Base-by-base conservation (phyloP, 192 early-diverging fungal species). In the Globomyces pollinis-pini region DNA sequence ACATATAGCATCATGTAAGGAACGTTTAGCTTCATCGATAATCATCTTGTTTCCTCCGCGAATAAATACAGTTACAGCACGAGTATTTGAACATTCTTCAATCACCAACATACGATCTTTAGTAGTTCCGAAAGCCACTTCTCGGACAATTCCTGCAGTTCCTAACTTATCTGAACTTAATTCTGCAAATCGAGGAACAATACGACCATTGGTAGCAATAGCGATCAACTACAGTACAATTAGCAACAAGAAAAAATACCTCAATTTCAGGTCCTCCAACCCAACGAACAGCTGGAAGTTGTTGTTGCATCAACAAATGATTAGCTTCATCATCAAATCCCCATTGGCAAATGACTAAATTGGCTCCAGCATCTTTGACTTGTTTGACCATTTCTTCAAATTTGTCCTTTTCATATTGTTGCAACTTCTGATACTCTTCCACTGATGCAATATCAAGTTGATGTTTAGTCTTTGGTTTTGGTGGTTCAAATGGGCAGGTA, bases 321-420 rank as follows among this genome's bases (percentile, higher is more conserved):
- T 99, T 99, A 39, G 96, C 96, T 72, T 99, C 96, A 65, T 99
- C 96, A 75, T 99, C 96, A 64, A 99, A 99, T 51, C 96, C 96
- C 96, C 96, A 99, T 72, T 99, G 96, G 79, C 96, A 99, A 43
- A 95, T 91, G 38, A 97, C 96, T 42, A 98, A 66, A 75, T 96
- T 99, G 49, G 96, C 95, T 23, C 96, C 96, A 61, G 88, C 85
- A 51, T 96, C 90, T 84, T 99, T 99, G 63, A 98, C 94, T 66
- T 88, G 86, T 57, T 85, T 81, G 51, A 99, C 91, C 96, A 99
- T 99, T 35, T 83, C 82, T 67, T 92, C 86, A 67, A 99, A 99
- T 73, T 95, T 96, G 57, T 93, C 86, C 59, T 80, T 85, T 74
- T 99, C 96, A 68, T 96, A 99, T 50, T 71, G 74, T 71, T 98